Conservation (phyloP, 768 basidiomycete species). For the Hericium alpestre region DNA sequence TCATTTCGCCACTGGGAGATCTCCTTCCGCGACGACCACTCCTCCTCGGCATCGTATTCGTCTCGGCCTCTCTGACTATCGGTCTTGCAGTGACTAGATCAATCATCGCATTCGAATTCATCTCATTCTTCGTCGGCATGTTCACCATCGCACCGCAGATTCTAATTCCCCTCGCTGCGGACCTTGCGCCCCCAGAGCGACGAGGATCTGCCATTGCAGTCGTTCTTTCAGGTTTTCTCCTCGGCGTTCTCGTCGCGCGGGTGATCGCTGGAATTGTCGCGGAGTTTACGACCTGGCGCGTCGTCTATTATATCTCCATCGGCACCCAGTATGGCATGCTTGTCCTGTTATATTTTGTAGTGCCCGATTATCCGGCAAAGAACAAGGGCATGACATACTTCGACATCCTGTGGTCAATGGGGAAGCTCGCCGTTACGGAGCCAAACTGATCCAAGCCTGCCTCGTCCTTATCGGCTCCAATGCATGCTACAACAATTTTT, state of each 20-base stretch:
- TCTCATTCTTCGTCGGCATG: conserved; percentile 64
- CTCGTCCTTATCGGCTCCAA: too few relatives aligned
- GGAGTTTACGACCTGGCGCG: conserved; percentile 30
- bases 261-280: conserved; percentile 38
- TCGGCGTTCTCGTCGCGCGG: conserved; percentile 65
- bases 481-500: conserved; percentile 33
- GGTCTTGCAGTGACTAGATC: conserved; percentile 55
- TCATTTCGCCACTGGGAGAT: conserved; percentile 78
- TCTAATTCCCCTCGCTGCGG: conserved; percentile 64
- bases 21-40: conserved; percentile 67
- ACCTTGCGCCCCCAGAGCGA: conserved; percentile 65
- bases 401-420: conserved; percentile 67
- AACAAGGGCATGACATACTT: conserved; percentile 10
- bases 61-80: conserved; percentile 45
- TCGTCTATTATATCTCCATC: conserved; percentile 31
- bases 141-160: conserved; percentile 69
- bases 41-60: conserved; percentile 45
- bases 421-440: too few relatives aligned
- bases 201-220: conserved; percentile 70
- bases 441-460: too few relatives aligned
- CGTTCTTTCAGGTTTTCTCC: conserved; percentile 50
- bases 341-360: neutral
- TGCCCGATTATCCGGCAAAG: conserved; percentile 8
- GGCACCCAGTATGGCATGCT: conserved; percentile 15
- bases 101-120: conserved; percentile 48